Percentiles rank a stretch among this genome's conserved stretches.
These are phyloP conservation scores for Wickerhamiella azyma DNA, from an alignment of 805 yeast species.

Conservation along the genomic window DNA sequence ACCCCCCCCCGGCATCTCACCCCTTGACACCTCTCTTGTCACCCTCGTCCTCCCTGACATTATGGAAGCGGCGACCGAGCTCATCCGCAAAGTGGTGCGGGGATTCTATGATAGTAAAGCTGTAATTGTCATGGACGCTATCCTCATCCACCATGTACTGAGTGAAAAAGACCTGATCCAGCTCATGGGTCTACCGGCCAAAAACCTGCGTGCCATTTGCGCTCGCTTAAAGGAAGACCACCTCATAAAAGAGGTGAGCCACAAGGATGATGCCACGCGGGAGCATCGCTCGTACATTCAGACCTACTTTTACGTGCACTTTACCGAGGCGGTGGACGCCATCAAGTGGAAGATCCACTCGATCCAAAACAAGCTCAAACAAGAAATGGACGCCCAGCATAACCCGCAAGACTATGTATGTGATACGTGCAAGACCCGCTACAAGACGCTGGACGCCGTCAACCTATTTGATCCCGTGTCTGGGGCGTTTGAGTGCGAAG, in stretches of 20 bases:
- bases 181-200: slow-evolving; percentile 69
- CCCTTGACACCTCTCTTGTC: not conserved
- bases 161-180: slow-evolving; percentile 83
- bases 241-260: slow-evolving; percentile 31
- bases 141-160: slow-evolving; percentile 73
- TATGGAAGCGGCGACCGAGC: slow-evolving; percentile 32
- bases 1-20: not conserved
- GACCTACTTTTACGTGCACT: slow-evolving; percentile 76
- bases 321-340: slow-evolving; percentile 87
- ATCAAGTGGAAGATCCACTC: slow-evolving; percentile 93
- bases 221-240: slow-evolving; percentile 76
- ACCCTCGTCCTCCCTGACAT: not conserved
- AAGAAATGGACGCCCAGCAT: slow-evolving; percentile 68
- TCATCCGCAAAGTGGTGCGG: slow-evolving; percentile 67
- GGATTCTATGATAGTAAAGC: slow-evolving; percentile 81
- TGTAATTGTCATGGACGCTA: slow-evolving; percentile 73
- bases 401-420: slow-evolving; percentile 93
- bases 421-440: slow-evolving; percentile 69
- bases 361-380: slow-evolving; percentile 62
- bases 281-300: slow-evolving; percentile 57
- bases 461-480: slow-evolving; percentile 67
- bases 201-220: slow-evolving; percentile 73
- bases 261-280: slow-evolving; percentile 40
- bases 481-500: slow-evolving; percentile 69
- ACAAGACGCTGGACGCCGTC: slow-evolving; percentile 77